phyloP scores from a whole-genome alignment of 2,329 filamentous ascomycete species.

The Drechmeria coniospora region DNA sequence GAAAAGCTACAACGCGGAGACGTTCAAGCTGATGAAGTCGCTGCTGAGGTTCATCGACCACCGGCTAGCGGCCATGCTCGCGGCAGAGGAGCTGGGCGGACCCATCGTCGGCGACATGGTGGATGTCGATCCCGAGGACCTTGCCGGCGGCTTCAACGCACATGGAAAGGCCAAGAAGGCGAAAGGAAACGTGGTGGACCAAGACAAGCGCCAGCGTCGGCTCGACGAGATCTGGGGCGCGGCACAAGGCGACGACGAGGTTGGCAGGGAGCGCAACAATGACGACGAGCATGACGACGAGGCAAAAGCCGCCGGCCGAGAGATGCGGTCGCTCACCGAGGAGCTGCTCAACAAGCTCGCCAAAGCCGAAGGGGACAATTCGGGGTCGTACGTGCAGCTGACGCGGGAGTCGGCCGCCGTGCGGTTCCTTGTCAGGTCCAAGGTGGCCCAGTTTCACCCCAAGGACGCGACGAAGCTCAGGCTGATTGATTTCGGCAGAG shows the following conservation, averaged over 20 bases:
- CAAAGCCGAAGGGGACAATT: slow-evolving; percentile 36
- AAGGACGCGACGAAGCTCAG: slow-evolving; percentile 43
- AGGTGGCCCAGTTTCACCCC: slow-evolving; percentile 51
- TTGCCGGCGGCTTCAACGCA: slow-evolving; percentile 43
- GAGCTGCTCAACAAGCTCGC: slow-evolving; percentile 42
- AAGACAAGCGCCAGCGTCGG: slow-evolving; percentile 39
- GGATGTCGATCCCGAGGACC: slow-evolving; percentile 44
- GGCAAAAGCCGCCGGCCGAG: slow-evolving; percentile 32
- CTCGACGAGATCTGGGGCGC: slow-evolving; percentile 50
- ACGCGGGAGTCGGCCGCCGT: slow-evolving; percentile 44
- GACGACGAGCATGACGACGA: slow-evolving; percentile 24
- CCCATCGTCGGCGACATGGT: slow-evolving; percentile 65
- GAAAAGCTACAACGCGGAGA: slow-evolving; percentile 43
- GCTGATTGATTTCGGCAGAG: slow-evolving; percentile 48
- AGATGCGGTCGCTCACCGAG: slow-evolving; percentile 46
- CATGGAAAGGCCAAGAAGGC: slow-evolving; percentile 40
- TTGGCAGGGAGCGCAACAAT: slow-evolving; percentile 7
- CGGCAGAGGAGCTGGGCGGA: slow-evolving; percentile 69
- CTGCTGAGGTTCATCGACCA: slow-evolving; percentile 58
- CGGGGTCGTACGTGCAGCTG: slow-evolving; percentile 43
- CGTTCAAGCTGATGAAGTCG: slow-evolving; percentile 42
- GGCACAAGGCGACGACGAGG: slow-evolving; percentile 8
- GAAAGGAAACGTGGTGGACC: slow-evolving; percentile 20
- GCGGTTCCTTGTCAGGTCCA: slow-evolving; percentile 48
- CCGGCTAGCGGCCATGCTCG: slow-evolving; percentile 58